Base-by-base conservation (phyloP, 1,284 basidiomycete genomes). In the Trametes versicolor region DNA sequence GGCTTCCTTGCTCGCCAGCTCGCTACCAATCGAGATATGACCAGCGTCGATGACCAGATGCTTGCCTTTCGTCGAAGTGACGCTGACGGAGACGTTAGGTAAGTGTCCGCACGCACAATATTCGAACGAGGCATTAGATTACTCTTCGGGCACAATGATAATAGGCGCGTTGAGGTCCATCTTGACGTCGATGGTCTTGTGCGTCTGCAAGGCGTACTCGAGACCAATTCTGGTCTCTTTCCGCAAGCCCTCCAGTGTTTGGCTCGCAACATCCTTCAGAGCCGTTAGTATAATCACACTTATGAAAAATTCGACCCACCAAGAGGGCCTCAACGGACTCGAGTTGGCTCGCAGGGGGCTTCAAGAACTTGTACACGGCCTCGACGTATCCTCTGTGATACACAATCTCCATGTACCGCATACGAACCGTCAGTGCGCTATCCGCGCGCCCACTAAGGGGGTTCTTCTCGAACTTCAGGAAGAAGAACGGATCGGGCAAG, bases 351-450 rank as follows among this genome's bases (percentile, higher is more conserved):
- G 92, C 92, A 0, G 98, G 97, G 2, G 98, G 98, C 76, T 92
- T 95, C 81, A 99, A 93, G 82, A 99, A 99, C 66, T 85, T 87
- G 69, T 94, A 92, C 43, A 99, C 88, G 2, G 94, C 94, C 81
- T 99, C 97, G 47, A 99, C 86, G 76, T 98, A 99, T 39, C 94
- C 94, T 72, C 86, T 89, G 76, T 99, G 96, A 75, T 99, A 99
- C 62, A 99, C 94, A 71, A 99, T 95, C 79, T 99, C 97, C 90
- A 98, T 94, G 73, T 97, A 95, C 7, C 96, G 89, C 93, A 99
- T 95, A 64, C 90, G 91, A 60, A 98, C 88, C 7, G 92, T 93
- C 61, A 99, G 81, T 0, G 93, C 96, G 73, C 88, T 98, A 77
- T 99, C 97, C 39, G 98, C 97, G 50, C 95, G 89, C 59, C 93